Percentiles rank a stretch among this genome's conserved stretches.
Conservation (phyloP, 441 rosid genomes). For the Erysimum cheiri region DNA sequence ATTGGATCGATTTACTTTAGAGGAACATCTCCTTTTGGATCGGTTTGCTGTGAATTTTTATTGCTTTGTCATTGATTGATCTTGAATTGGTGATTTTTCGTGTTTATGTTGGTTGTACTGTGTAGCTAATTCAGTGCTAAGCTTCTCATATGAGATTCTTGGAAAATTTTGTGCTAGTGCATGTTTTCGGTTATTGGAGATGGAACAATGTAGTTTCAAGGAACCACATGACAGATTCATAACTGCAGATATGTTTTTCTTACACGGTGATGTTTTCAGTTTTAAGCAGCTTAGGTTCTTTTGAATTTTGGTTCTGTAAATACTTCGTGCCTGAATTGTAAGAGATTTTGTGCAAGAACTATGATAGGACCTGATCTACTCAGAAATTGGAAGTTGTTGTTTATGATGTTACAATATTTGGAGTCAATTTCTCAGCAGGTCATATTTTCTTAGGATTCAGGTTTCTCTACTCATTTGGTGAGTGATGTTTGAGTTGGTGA, state of each 20-base stretch:
- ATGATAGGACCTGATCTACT: background rate
- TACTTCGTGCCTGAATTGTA: background rate
- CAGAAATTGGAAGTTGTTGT: slow-evolving; percentile 7
- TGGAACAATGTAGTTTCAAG: background rate
- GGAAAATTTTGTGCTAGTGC: background rate
- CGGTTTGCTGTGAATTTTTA: background rate
- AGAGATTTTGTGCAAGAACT: background rate
- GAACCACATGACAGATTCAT: background rate
- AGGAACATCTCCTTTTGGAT: background rate
- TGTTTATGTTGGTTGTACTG: background rate
- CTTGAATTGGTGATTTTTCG: background rate
- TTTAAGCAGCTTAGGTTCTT: background rate
- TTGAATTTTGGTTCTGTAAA: background rate
- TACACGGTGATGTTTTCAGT: background rate
- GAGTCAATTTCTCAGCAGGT: background rate
- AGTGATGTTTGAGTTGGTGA: background rate
- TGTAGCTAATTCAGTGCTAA: too few relatives aligned
- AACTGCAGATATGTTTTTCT: background rate
- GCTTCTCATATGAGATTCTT: background rate
- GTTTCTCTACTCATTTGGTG: background rate
- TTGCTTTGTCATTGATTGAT: background rate
- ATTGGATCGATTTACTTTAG: background rate
- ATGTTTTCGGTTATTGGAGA: background rate
- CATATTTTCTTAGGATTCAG: background rate
- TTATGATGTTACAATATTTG: background rate